Conservation (phyloP, 805 yeast species). For the Tetrapisispora pingtungensis region DNA sequence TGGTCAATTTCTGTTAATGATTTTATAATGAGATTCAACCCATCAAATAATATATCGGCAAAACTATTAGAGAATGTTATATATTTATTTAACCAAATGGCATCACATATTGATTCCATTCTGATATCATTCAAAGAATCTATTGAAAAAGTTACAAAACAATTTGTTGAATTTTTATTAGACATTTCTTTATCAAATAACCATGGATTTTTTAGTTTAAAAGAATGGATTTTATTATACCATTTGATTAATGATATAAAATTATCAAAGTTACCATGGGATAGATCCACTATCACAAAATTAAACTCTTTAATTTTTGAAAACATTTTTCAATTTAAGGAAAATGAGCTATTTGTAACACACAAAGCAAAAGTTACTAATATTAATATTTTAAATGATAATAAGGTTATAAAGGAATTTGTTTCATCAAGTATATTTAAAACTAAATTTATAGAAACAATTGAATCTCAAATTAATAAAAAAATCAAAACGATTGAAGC, state of each 20-base stretch:
- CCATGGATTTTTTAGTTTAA: conserved; percentile 7
- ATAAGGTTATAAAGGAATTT: conserved; percentile 7
- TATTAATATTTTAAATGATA: background rate
- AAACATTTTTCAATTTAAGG: conserved; percentile 7
- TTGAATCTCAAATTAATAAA: background rate
- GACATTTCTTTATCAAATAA: conserved; percentile 6
- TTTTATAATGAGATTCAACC: conserved; percentile 12
- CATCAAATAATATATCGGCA: conserved; percentile 8
- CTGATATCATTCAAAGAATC: conserved; percentile 5
- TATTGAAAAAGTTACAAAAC: conserved; percentile 6
- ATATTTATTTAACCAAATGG: conserved; percentile 8
- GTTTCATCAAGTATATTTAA: conserved; percentile 1
- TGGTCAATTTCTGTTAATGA: conserved; percentile 20
- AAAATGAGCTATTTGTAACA: background rate
- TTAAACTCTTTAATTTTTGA: conserved; percentile 8
- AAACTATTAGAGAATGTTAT: conserved; percentile 13
- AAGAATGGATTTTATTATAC: conserved; percentile 17
- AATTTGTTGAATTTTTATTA: conserved; percentile 9
- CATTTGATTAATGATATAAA: conserved; percentile 8
- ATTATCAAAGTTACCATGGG: conserved; percentile 9
- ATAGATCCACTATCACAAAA: background rate
- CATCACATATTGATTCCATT: background rate
- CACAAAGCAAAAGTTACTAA: background rate
- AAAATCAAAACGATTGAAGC: background rate
- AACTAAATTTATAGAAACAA: conserved; percentile 1